Percentiles rank a stretch among this genome's conserved stretches.
Conservation (phyloP, 2,329 filamentous ascomycete genomes). For the Paracamarosporium sp. region DNA sequence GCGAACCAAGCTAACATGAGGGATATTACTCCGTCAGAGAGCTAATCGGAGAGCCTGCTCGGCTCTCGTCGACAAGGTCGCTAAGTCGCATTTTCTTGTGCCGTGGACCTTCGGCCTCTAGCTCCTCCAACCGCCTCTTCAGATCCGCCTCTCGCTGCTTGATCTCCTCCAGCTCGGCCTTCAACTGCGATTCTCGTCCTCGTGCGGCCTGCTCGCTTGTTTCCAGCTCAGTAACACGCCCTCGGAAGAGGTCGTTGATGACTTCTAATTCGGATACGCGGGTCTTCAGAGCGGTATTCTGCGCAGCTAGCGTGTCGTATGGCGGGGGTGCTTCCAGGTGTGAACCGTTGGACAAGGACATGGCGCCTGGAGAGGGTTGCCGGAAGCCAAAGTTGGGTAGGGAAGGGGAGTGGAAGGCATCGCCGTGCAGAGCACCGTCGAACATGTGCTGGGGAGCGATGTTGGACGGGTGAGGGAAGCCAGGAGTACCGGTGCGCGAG, state of each 20-base stretch:
- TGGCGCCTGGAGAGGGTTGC: conserved; percentile 63
- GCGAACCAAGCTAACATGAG: conserved; percentile 8
- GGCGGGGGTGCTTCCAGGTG: conserved; percentile 75
- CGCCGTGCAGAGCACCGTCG: conserved; percentile 73
- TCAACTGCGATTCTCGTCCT: conserved; percentile 63
- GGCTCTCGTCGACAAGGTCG: conserved; percentile 58
- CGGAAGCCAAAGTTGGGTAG: conserved; percentile 51
- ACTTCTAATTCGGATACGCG: conserved; percentile 94
- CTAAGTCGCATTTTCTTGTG: conserved; percentile 65
- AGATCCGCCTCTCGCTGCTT: conserved; percentile 81
- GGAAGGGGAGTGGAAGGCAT: conserved; percentile 67
- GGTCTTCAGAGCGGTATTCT: conserved; percentile 89
- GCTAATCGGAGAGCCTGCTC: conserved; percentile 42
- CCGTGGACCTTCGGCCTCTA: conserved; percentile 53
- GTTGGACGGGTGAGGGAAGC: conserved; percentile 69
- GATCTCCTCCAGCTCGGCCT: conserved; percentile 72
- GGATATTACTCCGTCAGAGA: conserved; percentile 34
- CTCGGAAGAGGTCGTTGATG: conserved; percentile 77
- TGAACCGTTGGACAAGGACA: conserved; percentile 65
- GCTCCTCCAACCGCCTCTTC: conserved; percentile 80
- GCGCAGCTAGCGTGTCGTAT: conserved; percentile 79
- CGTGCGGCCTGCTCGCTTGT: conserved; percentile 72
- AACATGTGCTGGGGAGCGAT: conserved; percentile 81
- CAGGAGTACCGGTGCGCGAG: conserved; percentile 79
- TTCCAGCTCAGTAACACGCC: conserved; percentile 75